Conservation (phyloP, 495 filamentous ascomycete genomes). For the Penicillium flavigenum region DNA sequence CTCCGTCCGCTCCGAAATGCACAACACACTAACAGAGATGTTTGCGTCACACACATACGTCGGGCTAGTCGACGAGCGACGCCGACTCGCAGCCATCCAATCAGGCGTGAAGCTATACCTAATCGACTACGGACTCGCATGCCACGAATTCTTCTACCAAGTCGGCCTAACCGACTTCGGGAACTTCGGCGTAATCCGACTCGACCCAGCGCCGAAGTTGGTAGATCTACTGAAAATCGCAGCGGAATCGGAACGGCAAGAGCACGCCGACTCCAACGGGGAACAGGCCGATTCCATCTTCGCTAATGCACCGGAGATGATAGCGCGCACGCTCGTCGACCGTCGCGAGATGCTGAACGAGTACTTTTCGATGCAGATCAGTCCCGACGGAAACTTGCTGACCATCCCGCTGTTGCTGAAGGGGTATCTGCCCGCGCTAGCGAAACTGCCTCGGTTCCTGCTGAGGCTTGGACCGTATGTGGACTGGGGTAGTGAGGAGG, state of each 20-base stretch:
- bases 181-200: constrained; percentile 84
- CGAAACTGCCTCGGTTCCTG: constrained; percentile 86
- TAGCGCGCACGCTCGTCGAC: constrained; percentile 64
- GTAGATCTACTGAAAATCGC: constrained; percentile 69
- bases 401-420: constrained; percentile 83
- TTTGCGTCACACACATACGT: constrained; percentile 92
- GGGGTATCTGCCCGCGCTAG: constrained; percentile 80
- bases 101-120: constrained; percentile 89
- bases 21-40: constrained; percentile 84
- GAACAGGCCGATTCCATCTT: constrained; percentile 62
- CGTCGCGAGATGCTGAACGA: constrained; percentile 84
- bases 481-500: constrained; percentile 79
- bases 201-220: constrained; percentile 73
- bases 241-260: constrained; percentile 60
- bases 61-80: constrained; percentile 83
- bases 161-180: constrained; percentile 93
- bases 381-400: constrained; percentile 69
- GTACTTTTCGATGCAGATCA: constrained; percentile 88
- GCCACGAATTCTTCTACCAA: constrained; percentile 95
- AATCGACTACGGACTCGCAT: constrained; percentile 87
- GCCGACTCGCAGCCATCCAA: constrained; percentile 89
- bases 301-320: constrained; percentile 59
- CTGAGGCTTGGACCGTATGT: constrained; percentile 86
- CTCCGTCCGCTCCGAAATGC: constrained; percentile 78
- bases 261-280: constrained; percentile 20